Evolutionary conservation across 2,329 filamentous ascomycete genomes (phyloP).

Genomic region (Ascochyta koolunga): DNA sequence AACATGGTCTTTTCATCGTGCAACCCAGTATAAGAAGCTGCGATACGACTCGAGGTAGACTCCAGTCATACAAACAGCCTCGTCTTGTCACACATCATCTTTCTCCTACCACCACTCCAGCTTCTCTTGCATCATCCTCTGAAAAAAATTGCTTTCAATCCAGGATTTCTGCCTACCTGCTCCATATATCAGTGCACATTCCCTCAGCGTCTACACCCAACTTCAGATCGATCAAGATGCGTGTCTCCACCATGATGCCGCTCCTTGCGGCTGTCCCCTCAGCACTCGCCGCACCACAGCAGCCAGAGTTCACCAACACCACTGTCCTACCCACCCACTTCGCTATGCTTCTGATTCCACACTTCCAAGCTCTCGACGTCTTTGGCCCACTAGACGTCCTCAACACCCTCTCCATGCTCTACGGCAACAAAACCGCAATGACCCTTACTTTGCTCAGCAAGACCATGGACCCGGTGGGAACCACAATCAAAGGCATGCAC

Average conservation of each 20-base stretch:
- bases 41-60: background rate
- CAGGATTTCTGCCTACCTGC: background rate
- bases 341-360: conserved; percentile 30
- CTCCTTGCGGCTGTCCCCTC: conserved; percentile 14
- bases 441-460: conserved; percentile 33
- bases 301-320: conserved; percentile 30
- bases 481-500: conserved; percentile 25
- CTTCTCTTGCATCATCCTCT: background rate
- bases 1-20: background rate
- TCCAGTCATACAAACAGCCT: background rate
- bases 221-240: conserved; percentile 7
- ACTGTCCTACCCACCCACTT: conserved; percentile 31
- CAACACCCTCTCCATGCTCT: conserved; percentile 36
- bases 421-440: conserved; percentile 30
- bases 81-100: no score
- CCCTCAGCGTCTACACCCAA: background rate
- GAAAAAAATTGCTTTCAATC: background rate
- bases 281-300: conserved; percentile 15
- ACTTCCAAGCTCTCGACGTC: conserved; percentile 42
- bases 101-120: background rate
- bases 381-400: conserved; percentile 56
- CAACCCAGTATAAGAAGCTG: background rate
- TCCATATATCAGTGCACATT: background rate
- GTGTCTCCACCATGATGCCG: conserved; percentile 15
- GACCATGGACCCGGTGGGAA: conserved; percentile 38